Conservation (phyloP, 805 yeast genomes). For the Starmerella apis region DNA sequence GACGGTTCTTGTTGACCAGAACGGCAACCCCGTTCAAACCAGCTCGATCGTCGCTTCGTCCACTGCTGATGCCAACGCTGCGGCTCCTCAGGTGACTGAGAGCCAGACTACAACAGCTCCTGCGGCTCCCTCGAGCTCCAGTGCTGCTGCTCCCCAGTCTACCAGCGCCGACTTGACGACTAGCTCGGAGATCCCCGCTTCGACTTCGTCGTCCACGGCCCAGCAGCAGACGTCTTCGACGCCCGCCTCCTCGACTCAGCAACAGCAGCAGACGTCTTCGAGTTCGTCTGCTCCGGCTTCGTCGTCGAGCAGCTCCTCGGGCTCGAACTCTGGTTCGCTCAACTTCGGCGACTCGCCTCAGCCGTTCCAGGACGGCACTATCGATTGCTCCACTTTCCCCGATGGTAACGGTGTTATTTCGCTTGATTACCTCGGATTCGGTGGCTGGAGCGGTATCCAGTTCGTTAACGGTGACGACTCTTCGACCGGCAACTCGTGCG, state of each 20-base stretch:
- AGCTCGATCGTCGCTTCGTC: slow-evolving; percentile 34
- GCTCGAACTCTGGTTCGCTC: slow-evolving; percentile 36
- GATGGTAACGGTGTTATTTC: slow-evolving; percentile 74
- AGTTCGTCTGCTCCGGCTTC: slow-evolving; percentile 26
- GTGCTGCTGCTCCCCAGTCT: slow-evolving; percentile 25
- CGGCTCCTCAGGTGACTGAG: slow-evolving; percentile 21
- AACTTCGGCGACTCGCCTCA: slow-evolving; percentile 47
- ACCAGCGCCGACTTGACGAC: slow-evolving; percentile 26
- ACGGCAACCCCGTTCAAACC: slow-evolving; percentile 32
- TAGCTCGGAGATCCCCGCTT: slow-evolving; percentile 25
- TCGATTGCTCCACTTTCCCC: slow-evolving; percentile 62
- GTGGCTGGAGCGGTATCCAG: slow-evolving; percentile 77
- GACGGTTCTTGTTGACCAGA: slow-evolving; percentile 36
- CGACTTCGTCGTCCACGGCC: slow-evolving; percentile 31
- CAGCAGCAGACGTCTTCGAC: too few relatives aligned
- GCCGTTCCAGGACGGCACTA: slow-evolving; percentile 61
- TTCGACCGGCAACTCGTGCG: slow-evolving; percentile 54
- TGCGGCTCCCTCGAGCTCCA: slow-evolving; percentile 2
- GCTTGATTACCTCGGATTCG: slow-evolving; percentile 59
- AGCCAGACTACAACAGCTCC: slow-evolving; percentile 16
- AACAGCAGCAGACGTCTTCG: too few relatives aligned
- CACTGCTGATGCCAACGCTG: slow-evolving; percentile 7
- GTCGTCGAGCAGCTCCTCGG: slow-evolving; percentile 30
- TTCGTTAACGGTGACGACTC: slow-evolving; percentile 45
- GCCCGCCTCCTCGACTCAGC: too few relatives aligned